Evolutionary conservation across 768 basidiomycete genomes (phyloP).

Genomic region (Boletus fagicola): DNA sequence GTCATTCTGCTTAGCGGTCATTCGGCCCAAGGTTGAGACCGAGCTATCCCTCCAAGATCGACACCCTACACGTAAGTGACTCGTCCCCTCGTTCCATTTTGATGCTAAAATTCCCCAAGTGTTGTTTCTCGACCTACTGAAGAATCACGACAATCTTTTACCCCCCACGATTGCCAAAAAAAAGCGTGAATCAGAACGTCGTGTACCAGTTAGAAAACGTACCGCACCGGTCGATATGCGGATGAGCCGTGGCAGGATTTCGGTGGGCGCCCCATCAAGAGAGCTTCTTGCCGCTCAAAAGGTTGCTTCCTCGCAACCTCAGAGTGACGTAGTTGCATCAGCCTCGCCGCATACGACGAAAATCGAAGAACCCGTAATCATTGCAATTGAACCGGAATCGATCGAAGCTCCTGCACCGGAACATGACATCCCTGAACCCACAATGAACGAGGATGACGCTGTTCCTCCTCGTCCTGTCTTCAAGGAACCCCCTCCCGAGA

Average conservation of each 20-base stretch:
- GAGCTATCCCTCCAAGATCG: slow-evolving; percentile 90
- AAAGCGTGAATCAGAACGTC: slow-evolving; percentile 84
- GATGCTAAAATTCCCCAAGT: slow-evolving; percentile 40
- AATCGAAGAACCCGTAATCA: slow-evolving; percentile 21
- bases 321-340: slow-evolving; percentile 13
- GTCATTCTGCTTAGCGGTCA: slow-evolving; percentile 50
- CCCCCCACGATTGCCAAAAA: slow-evolving; percentile 83
- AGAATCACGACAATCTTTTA: slow-evolving; percentile 68
- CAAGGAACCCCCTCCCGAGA: slow-evolving; percentile 57
- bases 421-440: slow-evolving; percentile 1
- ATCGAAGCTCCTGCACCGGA: slow-evolving; percentile 7
- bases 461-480: slow-evolving; percentile 45
- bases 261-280: slow-evolving; percentile 64
- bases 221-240: slow-evolving; percentile 89
- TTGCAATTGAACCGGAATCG: slow-evolving; percentile 17
- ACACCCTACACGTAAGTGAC: slow-evolving; percentile 66
- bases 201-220: slow-evolving; percentile 78
- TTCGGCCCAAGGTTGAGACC: slow-evolving; percentile 80
- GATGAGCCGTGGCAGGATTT: slow-evolving; percentile 73
- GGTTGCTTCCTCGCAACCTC: slow-evolving; percentile 35
- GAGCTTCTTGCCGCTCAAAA: slow-evolving; percentile 69
- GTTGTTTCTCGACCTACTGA: slow-evolving; percentile 82
- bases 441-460: slow-evolving; percentile 14
- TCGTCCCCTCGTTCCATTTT: neutral
- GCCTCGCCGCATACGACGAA: slow-evolving; percentile 13